Evolutionary conservation across 495 filamentous ascomycete species (phyloP), one percentile per base, ranked within the genome.

Genomic region (Penicillium antarcticum): DNA sequence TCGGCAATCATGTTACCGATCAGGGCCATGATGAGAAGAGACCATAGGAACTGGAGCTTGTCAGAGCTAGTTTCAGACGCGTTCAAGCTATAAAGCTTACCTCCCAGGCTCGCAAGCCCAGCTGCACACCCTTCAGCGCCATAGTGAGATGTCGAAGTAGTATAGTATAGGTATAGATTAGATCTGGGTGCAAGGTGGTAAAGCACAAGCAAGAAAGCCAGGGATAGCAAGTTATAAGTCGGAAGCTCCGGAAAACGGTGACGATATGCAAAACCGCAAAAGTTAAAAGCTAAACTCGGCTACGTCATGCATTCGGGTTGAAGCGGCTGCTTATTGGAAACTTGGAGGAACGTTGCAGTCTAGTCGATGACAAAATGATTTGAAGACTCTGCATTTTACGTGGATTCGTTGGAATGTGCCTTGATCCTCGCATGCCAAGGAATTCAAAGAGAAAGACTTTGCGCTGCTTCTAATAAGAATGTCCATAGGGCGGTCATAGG

Each of bases 1-100:
- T 76, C 66, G 48, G 74, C 69, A 60, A 89, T 84, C 74, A 87
- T 85, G 70, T 87, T 85, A 55, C 84, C 86, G 48, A 86, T 58
- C 21, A 89, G 72, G 17, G 85, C 78, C 67, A 86, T 80, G 56
- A 85, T 62, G 61, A 89, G 75, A 24, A 89, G 67, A n/a, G 83
- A 77, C 73, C 75, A 87, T 53, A 87, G 18, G 71, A 87, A 85
- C 79, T 87, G 49, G 11, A 23, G 21, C 21, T 23, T 23, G 9
- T 21, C 29, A 33, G 17, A 1, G 29, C 41, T 24, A 41, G n/a
- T 13, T 16, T 10, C 16, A 12, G 17, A 8, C 32, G 21, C n/a
- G 44, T 46, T 35, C 19, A 10, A 29, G 14, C 36, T 5, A 12
- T 21, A 14, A 18, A 10, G 60, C 60, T 18, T 66, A 75, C 72